Evolutionary conservation across 306 rosid species (phyloP), one percentile per base, ranked within the genome.

Genomic region (Rosa chinensis): DNA sequence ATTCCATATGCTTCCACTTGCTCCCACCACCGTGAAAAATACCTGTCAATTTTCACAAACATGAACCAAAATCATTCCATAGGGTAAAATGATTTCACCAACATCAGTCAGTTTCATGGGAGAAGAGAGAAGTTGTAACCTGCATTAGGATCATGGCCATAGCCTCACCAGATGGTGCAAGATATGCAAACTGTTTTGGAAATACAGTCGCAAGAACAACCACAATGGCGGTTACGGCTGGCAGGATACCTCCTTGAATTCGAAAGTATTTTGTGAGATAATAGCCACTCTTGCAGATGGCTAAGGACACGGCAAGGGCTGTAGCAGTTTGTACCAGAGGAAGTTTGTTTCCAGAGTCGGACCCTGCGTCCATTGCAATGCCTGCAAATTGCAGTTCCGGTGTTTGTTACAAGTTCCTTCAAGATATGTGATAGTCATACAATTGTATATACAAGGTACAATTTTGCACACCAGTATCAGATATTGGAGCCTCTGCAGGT

Each of bases 401-500:
- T 17, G 44, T 77, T 35, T n/a, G 74, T 86, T 64, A 43, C 35
- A 21, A 23, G 39, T 53, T 70, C 39, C 39, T 44, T 45, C 58
- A 0, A 3, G 2, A 11, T 12, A n/a, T 21, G 6, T 37, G 6
- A 16, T 6, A 42, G 47, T 42, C 20, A 25, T 62, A 64, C 14
- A 45, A 50, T 73, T 63, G 18, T 53, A 13, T 18, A 66, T 66
- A 70, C 42, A 68, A 28, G 61, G 10, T 73, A 73, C 68, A 67
- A 14, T 10, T 42, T 58, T 32, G 44, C 80, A 20, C 59, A 90
- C 96, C 92, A 56, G 81, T 64, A 21, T 32, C 80, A 70, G 89
- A 81, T 50, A 40, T 37, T 53, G 87, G 74, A 76, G 85, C 73
- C 80, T 90, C 97, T 12, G 91, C 82, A 82, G 96, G 97, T 28